A percentile compares a stretch with the other conserved stretches of the same genome.
These are phyloP conservation scores for Canavalia ensiformis DNA, from an alignment of 306 rosid species.

Conservation along the genomic window DNA sequence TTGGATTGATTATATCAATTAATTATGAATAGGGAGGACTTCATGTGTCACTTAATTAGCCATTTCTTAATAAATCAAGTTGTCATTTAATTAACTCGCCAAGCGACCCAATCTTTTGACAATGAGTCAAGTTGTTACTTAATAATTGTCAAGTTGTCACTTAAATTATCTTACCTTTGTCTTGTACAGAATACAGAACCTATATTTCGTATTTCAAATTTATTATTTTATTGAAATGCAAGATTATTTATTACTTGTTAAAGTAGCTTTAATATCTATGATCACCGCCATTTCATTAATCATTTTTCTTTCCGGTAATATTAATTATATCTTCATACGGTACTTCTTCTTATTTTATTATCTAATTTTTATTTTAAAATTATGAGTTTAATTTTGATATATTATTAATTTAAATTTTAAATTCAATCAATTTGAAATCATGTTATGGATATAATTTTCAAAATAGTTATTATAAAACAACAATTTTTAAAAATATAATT, in stretches of 20 bases:
- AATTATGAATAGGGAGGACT: not conserved
- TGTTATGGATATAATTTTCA: too few species aligned
- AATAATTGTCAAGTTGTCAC: not conserved
- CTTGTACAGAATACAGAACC: not conserved
- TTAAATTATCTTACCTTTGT: not conserved
- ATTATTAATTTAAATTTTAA: too few species aligned
- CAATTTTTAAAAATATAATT: too few species aligned
- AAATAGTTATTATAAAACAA: too few species aligned
- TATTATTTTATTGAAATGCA: not conserved
- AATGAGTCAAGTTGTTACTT: conserved; percentile 3
- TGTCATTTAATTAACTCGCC: not conserved
- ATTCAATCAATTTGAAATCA: too few species aligned
- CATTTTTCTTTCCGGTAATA: not conserved
- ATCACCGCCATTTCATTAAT: not conserved
- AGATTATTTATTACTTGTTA: not conserved
- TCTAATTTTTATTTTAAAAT: too few species aligned
- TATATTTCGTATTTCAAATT: not conserved
- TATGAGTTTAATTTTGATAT: too few species aligned
- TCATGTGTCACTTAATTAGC: not conserved
- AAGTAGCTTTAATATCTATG: not conserved
- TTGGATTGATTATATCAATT: not conserved
- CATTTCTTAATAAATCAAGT: not conserved
- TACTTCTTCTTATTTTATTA: too few species aligned
- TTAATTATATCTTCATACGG: too few species aligned
- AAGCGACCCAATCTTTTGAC: not conserved